These are phyloP conservation scores for Lupinus albus DNA, from an alignment of 306 rosid genomes.

Conservation along the genomic window DNA sequence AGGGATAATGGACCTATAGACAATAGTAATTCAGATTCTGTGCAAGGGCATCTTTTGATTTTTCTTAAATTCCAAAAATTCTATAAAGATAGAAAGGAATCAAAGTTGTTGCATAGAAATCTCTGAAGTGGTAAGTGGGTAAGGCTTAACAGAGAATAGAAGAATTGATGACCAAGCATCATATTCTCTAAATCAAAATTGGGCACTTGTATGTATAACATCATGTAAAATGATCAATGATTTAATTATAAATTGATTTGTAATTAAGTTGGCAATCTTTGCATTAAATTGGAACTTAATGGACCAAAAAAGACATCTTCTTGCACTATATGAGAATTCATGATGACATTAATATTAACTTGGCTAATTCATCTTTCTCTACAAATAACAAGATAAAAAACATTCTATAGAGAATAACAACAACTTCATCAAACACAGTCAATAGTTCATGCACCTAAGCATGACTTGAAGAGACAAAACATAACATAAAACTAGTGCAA, in stretches of 20 bases:
- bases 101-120: conserved; percentile 1
- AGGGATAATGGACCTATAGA: conserved; percentile 30
- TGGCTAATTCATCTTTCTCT: background rate
- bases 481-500: background rate
- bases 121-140: conserved; percentile 10
- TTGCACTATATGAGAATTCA: background rate
- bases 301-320: background rate
- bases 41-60: conserved; percentile 14
- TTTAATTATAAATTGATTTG: background rate
- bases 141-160: conserved; percentile 23
- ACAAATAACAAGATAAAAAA: background rate
- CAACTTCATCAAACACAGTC: background rate
- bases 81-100: conserved; percentile 12
- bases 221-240: conserved; percentile 29
- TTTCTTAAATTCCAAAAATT: conserved; percentile 14
- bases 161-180: conserved; percentile 18
- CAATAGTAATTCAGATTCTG: conserved; percentile 31
- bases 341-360: background rate
- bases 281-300: conserved; percentile 10
- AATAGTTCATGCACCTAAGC: conserved; percentile 8
- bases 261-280: conserved; percentile 7
- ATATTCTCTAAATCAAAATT: conserved; percentile 30
- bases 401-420: background rate
- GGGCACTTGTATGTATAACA: conserved; percentile 17
- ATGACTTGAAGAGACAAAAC: background rate